Evolutionary conservation across 1,284 basidiomycete species (phyloP), one percentile per base, ranked within the genome.

Genomic region (Ceratobasidium sp.): DNA sequence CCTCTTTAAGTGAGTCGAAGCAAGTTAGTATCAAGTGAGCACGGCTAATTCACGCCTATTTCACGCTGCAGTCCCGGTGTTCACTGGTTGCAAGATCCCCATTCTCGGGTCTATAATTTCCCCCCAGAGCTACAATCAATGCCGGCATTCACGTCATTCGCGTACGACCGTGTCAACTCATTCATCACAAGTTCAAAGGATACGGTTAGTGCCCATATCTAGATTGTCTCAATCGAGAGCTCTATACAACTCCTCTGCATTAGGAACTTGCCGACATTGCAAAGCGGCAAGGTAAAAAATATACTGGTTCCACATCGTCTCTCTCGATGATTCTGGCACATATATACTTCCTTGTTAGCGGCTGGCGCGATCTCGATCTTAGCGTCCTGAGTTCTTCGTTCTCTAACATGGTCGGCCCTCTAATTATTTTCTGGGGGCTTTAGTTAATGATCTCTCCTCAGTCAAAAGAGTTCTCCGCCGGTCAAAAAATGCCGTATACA

Each of bases 271-370:
- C 87, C 73, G 80, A 82, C 2, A 83, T 98, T 17, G 92, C 93
- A 0, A 85, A 88, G 77, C 82, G 82, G 48, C 86, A 93, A 75
- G 82, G 85, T 0, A 88, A 89, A 54, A 85, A 81, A 50, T 99
- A 93, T 81, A 89, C 89, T 19, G 97, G 97, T 0, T 97, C 94
- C 9, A 99, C 97, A 0, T 97, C 95, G n/a, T 97, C 95, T 11
- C 84, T 98, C 75, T 93, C 94, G 0, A 90, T 92, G 44, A 89
- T 97, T 75, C 85, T 98, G 48, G 88, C 89, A 64, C 96, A 99
- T 74, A 90, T 97, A 51, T 99, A 98, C 82, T 96, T 96, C 80
- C 85, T 95, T 1, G 84, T 96, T 41, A 90, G 90, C 33, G 87
- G 86, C 0, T 87, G 91, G 77, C 91, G 89, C 78, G 82, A 83